A percentile compares a stretch with the other conserved stretches of the same genome.
These are phyloP conservation scores for Yamadazyma ubonensis DNA, from an alignment of 805 yeast species.

Conservation along the genomic window DNA sequence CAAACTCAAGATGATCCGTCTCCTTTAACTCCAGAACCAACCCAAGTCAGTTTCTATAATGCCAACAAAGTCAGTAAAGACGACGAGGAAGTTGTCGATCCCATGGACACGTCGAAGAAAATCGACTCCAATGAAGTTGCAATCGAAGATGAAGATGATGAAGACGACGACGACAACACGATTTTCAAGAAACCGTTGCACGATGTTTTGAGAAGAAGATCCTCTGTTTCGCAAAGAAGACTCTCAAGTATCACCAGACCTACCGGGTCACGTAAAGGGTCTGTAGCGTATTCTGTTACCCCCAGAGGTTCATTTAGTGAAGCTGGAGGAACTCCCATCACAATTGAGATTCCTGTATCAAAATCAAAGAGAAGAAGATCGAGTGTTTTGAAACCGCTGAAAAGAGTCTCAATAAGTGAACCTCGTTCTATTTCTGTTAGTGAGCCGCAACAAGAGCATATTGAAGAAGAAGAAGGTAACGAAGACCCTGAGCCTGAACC, in stretches of 20 bases:
- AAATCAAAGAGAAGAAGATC: constrained; percentile 32
- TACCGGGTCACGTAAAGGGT: constrained; percentile 25
- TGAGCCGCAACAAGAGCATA: neutral
- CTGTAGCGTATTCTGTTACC: constrained; percentile 24
- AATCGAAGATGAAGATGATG: constrained; percentile 10
- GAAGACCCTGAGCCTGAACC: constrained; percentile 4
- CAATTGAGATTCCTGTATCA: constrained; percentile 38
- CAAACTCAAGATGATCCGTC: constrained; percentile 1
- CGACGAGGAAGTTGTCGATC: constrained; percentile 16
- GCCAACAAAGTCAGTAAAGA: neutral
- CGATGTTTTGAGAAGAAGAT: constrained; percentile 24
- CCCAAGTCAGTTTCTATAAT: constrained; percentile 12
- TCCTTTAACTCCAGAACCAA: constrained; percentile 11
- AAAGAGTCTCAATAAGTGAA: constrained; percentile 17
- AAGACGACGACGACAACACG: constrained; percentile 24
- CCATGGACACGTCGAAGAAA: constrained; percentile 12
- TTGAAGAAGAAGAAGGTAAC: constrained; percentile 10
- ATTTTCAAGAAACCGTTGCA: constrained; percentile 26
- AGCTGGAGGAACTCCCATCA: constrained; percentile 24
- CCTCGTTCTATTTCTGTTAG: constrained; percentile 7
- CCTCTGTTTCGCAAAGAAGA: constrained; percentile 32
- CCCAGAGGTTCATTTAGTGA: constrained; percentile 16
- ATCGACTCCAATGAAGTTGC: constrained; percentile 4
- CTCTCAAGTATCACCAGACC: constrained; percentile 33
- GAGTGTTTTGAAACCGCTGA: constrained; percentile 17